Percentiles rank a stretch among this genome's conserved stretches.
These are phyloP conservation scores for Aschersonia sp. DNA, from an alignment of 2,329 filamentous ascomycete species.

Conservation along the genomic window DNA sequence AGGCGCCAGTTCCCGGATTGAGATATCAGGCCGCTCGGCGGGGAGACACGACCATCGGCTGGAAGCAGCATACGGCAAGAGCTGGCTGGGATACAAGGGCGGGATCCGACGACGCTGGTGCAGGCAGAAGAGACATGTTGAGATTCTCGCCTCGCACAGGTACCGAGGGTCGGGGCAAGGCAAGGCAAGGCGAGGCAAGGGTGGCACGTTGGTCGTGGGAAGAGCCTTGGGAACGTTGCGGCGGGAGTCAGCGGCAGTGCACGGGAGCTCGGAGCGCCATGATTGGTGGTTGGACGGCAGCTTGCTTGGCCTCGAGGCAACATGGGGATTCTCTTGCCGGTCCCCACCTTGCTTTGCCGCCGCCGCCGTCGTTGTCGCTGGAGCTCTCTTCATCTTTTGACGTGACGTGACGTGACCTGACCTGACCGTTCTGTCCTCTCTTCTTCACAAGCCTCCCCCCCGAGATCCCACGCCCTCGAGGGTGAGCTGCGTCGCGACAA, in stretches of 20 bases:
- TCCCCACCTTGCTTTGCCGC: too few relatives aligned
- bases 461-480: too few relatives aligned
- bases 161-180: not conserved
- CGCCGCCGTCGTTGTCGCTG: too few relatives aligned
- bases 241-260: not conserved
- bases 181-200: not conserved
- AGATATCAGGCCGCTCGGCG: not conserved
- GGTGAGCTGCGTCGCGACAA: slow-evolving; percentile 10
- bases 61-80: not conserved
- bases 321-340: too few relatives aligned
- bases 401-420: too few relatives aligned
- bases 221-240: not conserved
- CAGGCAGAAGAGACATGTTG: not conserved
- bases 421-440: too few relatives aligned
- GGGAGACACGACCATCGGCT: not conserved
- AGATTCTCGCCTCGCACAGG: not conserved
- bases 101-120: too few relatives aligned
- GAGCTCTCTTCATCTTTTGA: too few relatives aligned
- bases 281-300: not conserved
- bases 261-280: not conserved
- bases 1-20: not conserved
- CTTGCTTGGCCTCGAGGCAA: too few relatives aligned
- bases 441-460: too few relatives aligned
- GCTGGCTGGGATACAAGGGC: too few relatives aligned
- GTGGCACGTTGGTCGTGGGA: not conserved